Percentiles rank a stretch among this genome's conserved stretches.
phyloP scores from a whole-genome alignment of 257 asterid species.

The Nicotiana noctiflora region DNA sequence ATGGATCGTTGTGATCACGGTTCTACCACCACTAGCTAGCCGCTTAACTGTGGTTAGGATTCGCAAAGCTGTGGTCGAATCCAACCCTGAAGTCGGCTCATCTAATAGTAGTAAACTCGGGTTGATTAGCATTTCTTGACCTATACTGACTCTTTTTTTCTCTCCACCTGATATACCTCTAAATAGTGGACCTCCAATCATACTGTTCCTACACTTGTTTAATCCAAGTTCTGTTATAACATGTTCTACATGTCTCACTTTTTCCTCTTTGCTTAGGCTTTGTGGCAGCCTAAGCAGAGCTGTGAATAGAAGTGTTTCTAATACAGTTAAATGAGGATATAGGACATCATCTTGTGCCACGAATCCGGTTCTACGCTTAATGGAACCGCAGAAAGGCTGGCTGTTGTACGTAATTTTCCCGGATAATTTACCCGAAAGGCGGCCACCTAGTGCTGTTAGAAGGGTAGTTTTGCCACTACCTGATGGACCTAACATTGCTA shows the following conservation, averaged over 20 bases:
- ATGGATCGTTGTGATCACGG: constrained; percentile 85
- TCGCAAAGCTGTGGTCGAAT: constrained; percentile 84
- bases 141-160: constrained; percentile 94
- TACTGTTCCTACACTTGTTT: constrained; percentile 52
- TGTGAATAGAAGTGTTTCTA: constrained; percentile 77
- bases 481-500: constrained; percentile 96
- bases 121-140: constrained; percentile 91
- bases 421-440: constrained; percentile 65
- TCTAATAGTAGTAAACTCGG: constrained; percentile 79
- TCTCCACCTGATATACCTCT: constrained; percentile 97
- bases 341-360: constrained; percentile 86
- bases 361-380: constrained; percentile 77
- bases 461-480: constrained; percentile 98
- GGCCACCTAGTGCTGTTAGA: constrained; percentile 91
- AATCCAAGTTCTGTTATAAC: constrained; percentile 66
- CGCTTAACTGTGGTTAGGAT: constrained; percentile 64
- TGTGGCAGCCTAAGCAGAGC: constrained; percentile 74
- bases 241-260: constrained; percentile 64
- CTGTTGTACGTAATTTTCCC: constrained; percentile 83
- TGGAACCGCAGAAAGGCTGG: constrained; percentile 68
- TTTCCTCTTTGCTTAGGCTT: constrained; percentile 44
- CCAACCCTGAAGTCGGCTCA: constrained; percentile 96
- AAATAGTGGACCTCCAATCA: constrained; percentile 81
- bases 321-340: constrained; percentile 80
- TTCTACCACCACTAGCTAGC: constrained; percentile 80